Evolutionary conservation across 805 yeast genomes (phyloP).

Genomic region (Pichia occidentalis): DNA sequence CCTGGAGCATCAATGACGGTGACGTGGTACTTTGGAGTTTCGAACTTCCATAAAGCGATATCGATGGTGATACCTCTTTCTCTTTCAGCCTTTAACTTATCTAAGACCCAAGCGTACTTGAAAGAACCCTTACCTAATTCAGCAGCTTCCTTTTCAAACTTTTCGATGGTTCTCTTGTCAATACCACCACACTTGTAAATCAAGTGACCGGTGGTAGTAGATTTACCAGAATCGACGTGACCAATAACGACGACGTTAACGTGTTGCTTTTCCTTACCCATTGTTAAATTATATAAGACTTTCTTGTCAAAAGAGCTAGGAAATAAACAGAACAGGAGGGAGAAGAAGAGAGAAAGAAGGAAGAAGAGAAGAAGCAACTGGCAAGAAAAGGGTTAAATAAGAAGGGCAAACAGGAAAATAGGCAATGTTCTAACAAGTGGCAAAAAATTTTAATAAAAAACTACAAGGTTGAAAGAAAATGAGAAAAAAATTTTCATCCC

Average conservation of each 20-base stretch:
- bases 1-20: slow-evolving; percentile 95
- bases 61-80: slow-evolving; percentile 96
- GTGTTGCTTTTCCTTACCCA: slow-evolving; percentile 96
- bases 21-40: slow-evolving; percentile 82
- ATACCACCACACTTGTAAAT: slow-evolving; percentile 99
- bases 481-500: too few species aligned
- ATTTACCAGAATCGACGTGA: slow-evolving; percentile 99
- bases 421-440: too few species aligned
- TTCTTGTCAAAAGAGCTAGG: background rate
- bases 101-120: slow-evolving; percentile 97
- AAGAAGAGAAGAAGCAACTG: slow-evolving; percentile 2
- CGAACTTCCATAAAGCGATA: slow-evolving; percentile 89
- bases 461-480: too few species aligned
- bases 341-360: background rate
- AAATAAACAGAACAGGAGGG: too few species aligned
- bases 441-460: too few species aligned
- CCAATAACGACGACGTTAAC: slow-evolving; percentile 99
- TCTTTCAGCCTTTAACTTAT: slow-evolving; percentile 93
- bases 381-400: too few species aligned
- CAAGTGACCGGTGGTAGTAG: slow-evolving; percentile 99
- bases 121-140: slow-evolving; percentile 96
- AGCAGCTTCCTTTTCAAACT: slow-evolving; percentile 97
- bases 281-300: slow-evolving; percentile 10
- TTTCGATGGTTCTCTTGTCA: slow-evolving; percentile 97
- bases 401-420: too few species aligned